Base-by-base conservation (phyloP, 768 basidiomycete genomes). In the Hericium rajendrae region DNA sequence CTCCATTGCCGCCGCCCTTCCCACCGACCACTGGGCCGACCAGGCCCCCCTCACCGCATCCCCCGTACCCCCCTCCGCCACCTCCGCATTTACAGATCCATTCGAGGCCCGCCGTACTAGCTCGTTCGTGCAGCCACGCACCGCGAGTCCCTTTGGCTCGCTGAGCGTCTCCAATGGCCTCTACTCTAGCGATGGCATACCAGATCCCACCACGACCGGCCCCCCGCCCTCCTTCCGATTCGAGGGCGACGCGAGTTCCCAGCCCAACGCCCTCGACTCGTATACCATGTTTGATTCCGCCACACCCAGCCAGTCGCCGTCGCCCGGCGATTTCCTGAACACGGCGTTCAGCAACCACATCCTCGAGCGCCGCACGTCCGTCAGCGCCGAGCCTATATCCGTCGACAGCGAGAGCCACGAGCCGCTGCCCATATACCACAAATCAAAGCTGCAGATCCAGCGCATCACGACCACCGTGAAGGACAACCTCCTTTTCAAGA, bases 371-470 rank as follows among this genome's bases (percentile, higher is more conserved):
- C 85, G 97, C 46, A 89, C 91, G 2, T 97, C 94, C 39, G 93
- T 99, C 58, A 93, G 90, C 55, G 97, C 97, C 4, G 97, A 99
- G 70, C 92, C 94, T 3, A 92, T 98, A 67, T 82, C 83, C n/a
- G 82, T 97, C 55, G 81, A 89, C 68, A 81, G 82, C 66, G 74
- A 75, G 58, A 67, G 76, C 59, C 76, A 84, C 63, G 82, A 86
- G 60, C 80, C 82, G 20, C 79, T 88, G 9, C 92, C 92, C 20
- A 75, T 86, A 53, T 88, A 82, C 64, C 76, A 78, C 6, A 98
- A 99, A 75, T 77, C 87, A 13, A 72, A 81, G 2, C 86, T 92
- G 62, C 97, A 99, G 71, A 78, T 94, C 37, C 78, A 79, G 24
- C 83, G 95, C 54, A 97, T 99, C 73, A 88, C 86, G 67, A 76